Evolutionary conservation across 2,329 filamentous ascomycete genomes (phyloP).

Genomic region (Fusarium cicatricum): DNA sequence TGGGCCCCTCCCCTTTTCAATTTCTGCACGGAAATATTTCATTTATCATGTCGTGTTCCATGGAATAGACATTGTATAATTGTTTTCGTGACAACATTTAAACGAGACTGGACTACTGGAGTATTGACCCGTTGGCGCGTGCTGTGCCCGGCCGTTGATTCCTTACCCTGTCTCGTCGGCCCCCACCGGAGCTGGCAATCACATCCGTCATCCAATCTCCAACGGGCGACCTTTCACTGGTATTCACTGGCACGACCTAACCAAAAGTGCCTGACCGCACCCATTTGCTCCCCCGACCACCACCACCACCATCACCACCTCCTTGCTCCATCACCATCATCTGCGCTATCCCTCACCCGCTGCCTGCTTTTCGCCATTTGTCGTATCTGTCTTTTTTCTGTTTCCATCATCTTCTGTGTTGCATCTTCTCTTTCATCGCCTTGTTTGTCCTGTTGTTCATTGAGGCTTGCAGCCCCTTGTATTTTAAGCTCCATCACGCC

Average conservation of each 20-base stretch:
- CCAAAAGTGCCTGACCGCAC: slow-evolving; percentile 40
- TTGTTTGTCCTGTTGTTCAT: slow-evolving; percentile 4
- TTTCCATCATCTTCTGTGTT: slow-evolving; percentile 22
- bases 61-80: neutral
- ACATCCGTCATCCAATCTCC: slow-evolving; percentile 36
- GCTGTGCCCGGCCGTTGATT: neutral
- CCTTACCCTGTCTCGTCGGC: slow-evolving; percentile 10
- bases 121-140: slow-evolving; percentile 17
- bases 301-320: slow-evolving; percentile 32
- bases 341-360: slow-evolving; percentile 14
- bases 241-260: slow-evolving; percentile 16
- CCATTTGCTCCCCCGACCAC: slow-evolving; percentile 22
- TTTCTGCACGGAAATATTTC: neutral
- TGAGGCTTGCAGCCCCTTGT: slow-evolving; percentile 16
- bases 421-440: slow-evolving; percentile 1
- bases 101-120: slow-evolving; percentile 27
- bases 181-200: slow-evolving; percentile 8
- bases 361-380: slow-evolving; percentile 6
- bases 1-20: slow-evolving; percentile 3
- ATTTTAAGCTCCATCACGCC: slow-evolving; percentile 25
- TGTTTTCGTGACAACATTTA: neutral
- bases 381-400: slow-evolving; percentile 15
- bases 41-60: neutral
- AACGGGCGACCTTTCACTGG: slow-evolving; percentile 12
- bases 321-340: slow-evolving; percentile 32